These are phyloP conservation scores for Pyrenochaeta sp. DNA, from an alignment of 2,329 filamentous ascomycete genomes.

Conservation along the genomic window DNA sequence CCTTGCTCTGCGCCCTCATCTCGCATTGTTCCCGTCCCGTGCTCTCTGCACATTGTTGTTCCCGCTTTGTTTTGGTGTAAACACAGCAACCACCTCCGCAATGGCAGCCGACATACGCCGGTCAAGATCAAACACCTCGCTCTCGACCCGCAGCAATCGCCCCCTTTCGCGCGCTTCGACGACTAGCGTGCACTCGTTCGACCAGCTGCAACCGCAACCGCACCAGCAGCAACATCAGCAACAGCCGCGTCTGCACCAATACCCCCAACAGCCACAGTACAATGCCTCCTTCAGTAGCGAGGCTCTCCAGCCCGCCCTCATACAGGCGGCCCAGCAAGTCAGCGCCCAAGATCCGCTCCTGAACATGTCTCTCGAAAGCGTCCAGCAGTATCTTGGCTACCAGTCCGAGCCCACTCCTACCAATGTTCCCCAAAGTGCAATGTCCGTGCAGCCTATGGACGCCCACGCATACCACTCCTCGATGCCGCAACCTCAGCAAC, in stretches of 20 bases:
- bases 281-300: conserved; percentile 35
- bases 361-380: conserved; percentile 39
- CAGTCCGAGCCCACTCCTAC: conserved; percentile 27
- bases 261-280: conserved; percentile 34
- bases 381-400: conserved; percentile 44
- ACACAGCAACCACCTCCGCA: conserved; percentile 31
- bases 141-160: conserved; percentile 53
- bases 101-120: conserved; percentile 50
- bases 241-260: conserved; percentile 21
- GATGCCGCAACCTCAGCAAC: conserved; percentile 32
- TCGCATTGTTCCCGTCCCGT: no score
- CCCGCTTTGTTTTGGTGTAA: conserved; percentile 45
- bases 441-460: conserved; percentile 37
- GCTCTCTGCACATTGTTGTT: conserved; percentile 17
- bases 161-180: conserved; percentile 58
- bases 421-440: conserved; percentile 21
- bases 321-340: conserved; percentile 47
- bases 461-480: conserved; percentile 37
- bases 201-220: conserved; percentile 36
- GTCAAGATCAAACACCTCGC: conserved; percentile 56
- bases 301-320: conserved; percentile 39
- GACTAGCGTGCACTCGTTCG: conserved; percentile 55
- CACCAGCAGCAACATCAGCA: conserved; percentile 23
- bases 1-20: not conserved
- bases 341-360: conserved; percentile 43